phyloP scores from a whole-genome alignment of 768 basidiomycete species.

The Tricholoma flavovirens region DNA sequence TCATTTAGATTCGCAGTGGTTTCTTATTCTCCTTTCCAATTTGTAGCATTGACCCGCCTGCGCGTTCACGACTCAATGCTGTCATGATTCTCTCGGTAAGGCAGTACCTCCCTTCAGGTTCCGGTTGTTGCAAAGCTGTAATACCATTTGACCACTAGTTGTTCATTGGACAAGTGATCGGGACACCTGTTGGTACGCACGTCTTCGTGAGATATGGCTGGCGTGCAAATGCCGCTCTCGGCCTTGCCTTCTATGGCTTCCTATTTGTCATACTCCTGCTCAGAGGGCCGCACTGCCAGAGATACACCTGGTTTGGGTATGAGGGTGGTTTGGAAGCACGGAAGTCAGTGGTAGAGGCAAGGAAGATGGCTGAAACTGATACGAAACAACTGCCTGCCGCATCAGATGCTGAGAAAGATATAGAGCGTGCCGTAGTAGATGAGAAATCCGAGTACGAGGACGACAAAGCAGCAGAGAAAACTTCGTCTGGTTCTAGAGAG shows the following conservation, averaged over 20 bases:
- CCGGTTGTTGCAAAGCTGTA: not conserved
- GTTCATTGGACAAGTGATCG: constrained; percentile 78
- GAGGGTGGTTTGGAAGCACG: constrained; percentile 47
- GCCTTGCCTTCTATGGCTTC: constrained; percentile 52
- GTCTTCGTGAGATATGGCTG: constrained; percentile 72
- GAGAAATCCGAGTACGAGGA: not conserved
- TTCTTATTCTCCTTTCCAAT: constrained; percentile 6
- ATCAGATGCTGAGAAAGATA: not conserved
- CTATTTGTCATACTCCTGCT: constrained; percentile 51
- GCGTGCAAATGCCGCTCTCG: constrained; percentile 57
- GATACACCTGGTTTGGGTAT: constrained; percentile 62
- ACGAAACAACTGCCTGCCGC: not conserved
- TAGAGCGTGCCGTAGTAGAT: not conserved
- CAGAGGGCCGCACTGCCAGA: constrained; percentile 60
- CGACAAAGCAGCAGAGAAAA: not conserved
- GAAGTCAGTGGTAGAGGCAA: constrained; percentile 29
- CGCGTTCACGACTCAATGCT: constrained; percentile 72
- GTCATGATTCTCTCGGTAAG: constrained; percentile 62
- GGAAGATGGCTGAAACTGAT: not conserved
- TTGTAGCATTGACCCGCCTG: constrained; percentile 35
- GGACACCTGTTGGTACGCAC: constrained; percentile 66
- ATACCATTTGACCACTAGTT: constrained; percentile 26
- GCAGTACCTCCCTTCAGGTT: constrained; percentile 14
- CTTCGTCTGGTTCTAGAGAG: too few relatives aligned
- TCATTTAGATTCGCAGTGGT: not conserved